Evolutionary conservation across 2,329 filamentous ascomycete genomes (phyloP), one percentile per base, ranked within the genome.

Genomic region (Fusarium torreyae): DNA sequence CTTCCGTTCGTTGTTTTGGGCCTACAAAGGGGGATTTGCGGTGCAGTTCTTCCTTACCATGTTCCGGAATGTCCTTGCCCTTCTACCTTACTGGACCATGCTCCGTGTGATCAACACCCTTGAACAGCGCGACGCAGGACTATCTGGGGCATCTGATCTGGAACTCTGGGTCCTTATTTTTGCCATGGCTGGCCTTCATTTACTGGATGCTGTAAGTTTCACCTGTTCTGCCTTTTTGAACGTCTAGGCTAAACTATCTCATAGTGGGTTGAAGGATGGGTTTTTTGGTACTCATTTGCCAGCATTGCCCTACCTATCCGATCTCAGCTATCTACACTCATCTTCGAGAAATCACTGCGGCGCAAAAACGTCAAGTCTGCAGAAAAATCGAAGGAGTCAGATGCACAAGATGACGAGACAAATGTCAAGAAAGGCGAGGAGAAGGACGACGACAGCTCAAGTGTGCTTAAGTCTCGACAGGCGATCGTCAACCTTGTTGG

Each of bases 281-380:
- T 91, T 17, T 89, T 87, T 71, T 94, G 91, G 90, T 80, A 91
- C 48, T 88, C 87, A 0, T 90, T 86, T 77, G 84, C 86, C 1
- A 85, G 88, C 52, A 76, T 94, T 13, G 85, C 85, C 45, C 83
- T 93, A 24, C 90, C 91, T 0, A 81, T 94, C 17, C 88, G 91
- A 52, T 86, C 89, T 28, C 90, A 94, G 72, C 81, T 96, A 3
- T 89, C 91, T 3, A 86, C 91, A 1, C 83, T 94, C 9, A 87
- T 95, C 17, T 95, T 94, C 71, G 87, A 90, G 63, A 96, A 96
- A 77, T 87, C 91, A 0, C 88, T 94, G 84, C 86, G 90, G 43
- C 87, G 90, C 49, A 95, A 95, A 76, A 92, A 94, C 76, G 88
- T 92, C 40, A 93, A 94, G 76, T 86, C 88, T 13, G 83, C 87